Base-by-base conservation (phyloP, 306 rosid species). In the Acacia acuminata region DNA sequence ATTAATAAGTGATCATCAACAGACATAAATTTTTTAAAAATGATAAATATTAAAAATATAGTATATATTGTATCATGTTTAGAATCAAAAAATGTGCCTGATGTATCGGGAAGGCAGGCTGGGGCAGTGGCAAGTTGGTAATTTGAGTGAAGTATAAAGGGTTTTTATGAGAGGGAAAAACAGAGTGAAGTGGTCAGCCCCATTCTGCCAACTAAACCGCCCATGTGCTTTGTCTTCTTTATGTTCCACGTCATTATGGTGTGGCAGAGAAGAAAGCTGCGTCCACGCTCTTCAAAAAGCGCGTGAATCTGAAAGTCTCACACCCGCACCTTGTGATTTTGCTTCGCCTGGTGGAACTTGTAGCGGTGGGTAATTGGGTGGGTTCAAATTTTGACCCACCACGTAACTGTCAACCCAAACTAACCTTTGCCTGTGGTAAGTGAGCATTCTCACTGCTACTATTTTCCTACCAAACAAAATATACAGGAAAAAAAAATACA, bases 231-330 rank as follows among this genome's bases (percentile, higher is more conserved):
- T 2, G 10, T 2, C 63, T n/a, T 56, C 63, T 56, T 56, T 56
- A 3, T 20, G 27, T 56, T 56, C 4, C 63, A 56, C 63, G 27
- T 56, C 63, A 56, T 8, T 20, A 56, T 20, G 0, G 11, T 8
- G 63, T 19, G 24, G 27, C 27, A 8, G 25, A 8, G 61, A 16
- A 17, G 61, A 53, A 53, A 53, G 27, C 63, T 20, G 63, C 84
- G 56, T n/a, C 36, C 75, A 71, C 75, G 74, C 90, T 84, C 87
- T 70, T 50, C 38, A 65, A 4, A 12, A 34, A 13, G 87, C 91
- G 88, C 92, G 91, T 89, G 66, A 45, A n/a, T 79, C 79, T 87
- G 76, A 87, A 85, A 66, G 45, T 73, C 83, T 69, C 83, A 61
- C 86, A 77, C 82, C 60, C 81, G 61, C 71, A 13, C 24, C 24